Conservation (phyloP, 2,329 filamentous ascomycete genomes). For the Talaromyces sp. region DNA sequence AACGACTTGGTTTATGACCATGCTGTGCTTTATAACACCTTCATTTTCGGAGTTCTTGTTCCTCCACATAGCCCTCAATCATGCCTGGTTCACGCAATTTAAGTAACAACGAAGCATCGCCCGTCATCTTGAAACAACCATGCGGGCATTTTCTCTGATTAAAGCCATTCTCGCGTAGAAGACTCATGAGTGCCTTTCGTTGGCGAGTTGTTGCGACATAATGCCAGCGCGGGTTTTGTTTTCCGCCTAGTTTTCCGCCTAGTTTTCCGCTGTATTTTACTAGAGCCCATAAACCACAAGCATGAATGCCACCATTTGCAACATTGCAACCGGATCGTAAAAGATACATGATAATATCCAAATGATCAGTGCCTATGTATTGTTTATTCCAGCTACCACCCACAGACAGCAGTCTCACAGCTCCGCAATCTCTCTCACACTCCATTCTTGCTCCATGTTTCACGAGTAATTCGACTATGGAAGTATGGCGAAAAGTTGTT, state of each 20-base stretch:
- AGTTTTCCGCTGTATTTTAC: neutral
- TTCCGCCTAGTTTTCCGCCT: too few relatives aligned
- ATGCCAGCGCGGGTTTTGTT: neutral
- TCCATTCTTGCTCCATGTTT: conserved; percentile 6
- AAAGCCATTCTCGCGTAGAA: conserved; percentile 4
- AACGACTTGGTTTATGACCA: too few relatives aligned
- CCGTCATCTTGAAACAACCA: neutral
- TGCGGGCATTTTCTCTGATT: neutral
- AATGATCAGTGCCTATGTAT: neutral
- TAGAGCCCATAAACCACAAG: conserved; percentile 4
- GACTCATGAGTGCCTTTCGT: neutral
- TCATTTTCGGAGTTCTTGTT: too few relatives aligned
- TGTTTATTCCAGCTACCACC: neutral
- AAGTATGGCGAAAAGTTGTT: neutral
- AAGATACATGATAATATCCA: neutral
- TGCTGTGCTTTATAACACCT: too few relatives aligned
- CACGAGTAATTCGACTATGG: neutral
- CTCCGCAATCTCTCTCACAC: neutral
- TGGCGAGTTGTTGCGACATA: neutral
- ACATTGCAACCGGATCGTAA: conserved; percentile 5
- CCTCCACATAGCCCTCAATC: too few relatives aligned
- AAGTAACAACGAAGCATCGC: too few relatives aligned
- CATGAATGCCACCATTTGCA: conserved; percentile 3
- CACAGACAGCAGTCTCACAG: neutral
- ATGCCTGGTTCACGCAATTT: too few relatives aligned